A percentile compares a stretch with the other conserved stretches of the same genome.
Evolutionary conservation across 805 yeast species (phyloP).

Genomic region (Nakazawaea holstii): DNA sequence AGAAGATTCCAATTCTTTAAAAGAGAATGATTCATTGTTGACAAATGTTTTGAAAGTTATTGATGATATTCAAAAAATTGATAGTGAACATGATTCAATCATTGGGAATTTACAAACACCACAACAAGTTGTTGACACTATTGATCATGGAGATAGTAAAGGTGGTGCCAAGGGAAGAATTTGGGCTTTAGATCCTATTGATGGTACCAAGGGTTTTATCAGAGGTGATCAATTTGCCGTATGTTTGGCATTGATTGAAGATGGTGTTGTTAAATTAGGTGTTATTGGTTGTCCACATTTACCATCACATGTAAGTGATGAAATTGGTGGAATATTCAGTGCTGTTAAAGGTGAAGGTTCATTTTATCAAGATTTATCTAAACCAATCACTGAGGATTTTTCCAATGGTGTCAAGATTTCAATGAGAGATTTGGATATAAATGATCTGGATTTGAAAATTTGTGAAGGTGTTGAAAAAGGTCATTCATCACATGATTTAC

Average conservation of each 20-base stretch:
- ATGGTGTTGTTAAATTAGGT: conserved; percentile 82
- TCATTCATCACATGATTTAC: conserved; percentile 89
- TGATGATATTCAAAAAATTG: conserved; percentile 42
- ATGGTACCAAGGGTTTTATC: conserved; percentile 94
- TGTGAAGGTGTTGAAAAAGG: conserved; percentile 95
- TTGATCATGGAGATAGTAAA: conserved; percentile 72
- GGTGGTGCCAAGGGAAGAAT: conserved; percentile 81
- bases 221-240: conserved; percentile 97
- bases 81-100: conserved; percentile 23
- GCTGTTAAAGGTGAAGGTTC: conserved; percentile 70
- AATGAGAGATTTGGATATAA: conserved; percentile 38
- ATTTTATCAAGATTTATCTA: conserved; percentile 40
- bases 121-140: conserved; percentile 51
- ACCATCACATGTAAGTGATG: conserved; percentile 39
- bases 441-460: conserved; percentile 49
- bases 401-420: conserved; percentile 29
- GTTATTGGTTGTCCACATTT: conserved; percentile 96
- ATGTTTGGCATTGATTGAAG: conserved; percentile 83
- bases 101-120: conserved; percentile 39
- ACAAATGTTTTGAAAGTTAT: conserved; percentile 57
- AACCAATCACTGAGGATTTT: conserved; percentile 32
- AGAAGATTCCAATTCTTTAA: conserved; percentile 74
- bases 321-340: conserved; percentile 70
- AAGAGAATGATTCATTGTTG: conserved; percentile 42
- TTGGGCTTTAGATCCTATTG: conserved; percentile 98